A percentile compares a stretch with the other conserved stretches of the same genome.
phyloP scores from a whole-genome alignment of 257 asterid genomes.

The Vinca minor region DNA sequence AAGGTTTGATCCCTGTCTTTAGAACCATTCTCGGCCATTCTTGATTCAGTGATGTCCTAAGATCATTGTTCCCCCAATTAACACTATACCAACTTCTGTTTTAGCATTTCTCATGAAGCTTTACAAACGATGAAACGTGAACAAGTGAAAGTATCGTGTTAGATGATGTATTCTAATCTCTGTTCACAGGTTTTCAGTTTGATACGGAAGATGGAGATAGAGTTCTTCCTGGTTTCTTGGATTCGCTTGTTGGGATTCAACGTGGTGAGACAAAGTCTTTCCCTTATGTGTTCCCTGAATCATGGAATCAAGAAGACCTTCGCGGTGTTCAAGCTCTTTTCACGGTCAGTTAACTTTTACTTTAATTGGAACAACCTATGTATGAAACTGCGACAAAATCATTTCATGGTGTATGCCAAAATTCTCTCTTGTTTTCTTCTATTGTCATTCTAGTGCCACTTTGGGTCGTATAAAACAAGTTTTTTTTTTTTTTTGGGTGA shows the following conservation, averaged over 20 bases:
- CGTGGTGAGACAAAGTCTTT: conserved; percentile 71
- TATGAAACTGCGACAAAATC: neutral
- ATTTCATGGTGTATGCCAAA: neutral
- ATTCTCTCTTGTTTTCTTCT: neutral
- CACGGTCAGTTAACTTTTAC: conserved; percentile 45
- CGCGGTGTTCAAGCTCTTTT: conserved; percentile 82
- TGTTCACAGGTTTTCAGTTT: conserved; percentile 69
- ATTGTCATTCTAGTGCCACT: neutral
- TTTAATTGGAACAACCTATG: neutral
- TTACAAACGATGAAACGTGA: neutral
- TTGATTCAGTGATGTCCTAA: neutral
- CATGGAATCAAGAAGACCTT: conserved; percentile 88
- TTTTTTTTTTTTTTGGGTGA: too few species aligned
- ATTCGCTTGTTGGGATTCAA: conserved; percentile 54
- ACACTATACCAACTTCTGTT: neutral
- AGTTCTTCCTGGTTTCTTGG: conserved; percentile 77
- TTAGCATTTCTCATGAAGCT: neutral
- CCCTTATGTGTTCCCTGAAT: conserved; percentile 77
- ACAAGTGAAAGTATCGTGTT: neutral
- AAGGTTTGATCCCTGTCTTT: conserved; percentile 39
- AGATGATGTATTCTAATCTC: neutral
- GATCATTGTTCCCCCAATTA: neutral
- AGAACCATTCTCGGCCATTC: neutral
- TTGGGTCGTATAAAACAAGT: neutral
- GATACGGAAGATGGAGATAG: conserved; percentile 88